These are phyloP conservation scores for Pseudogymnoascus sp. DNA, from an alignment of 2,329 filamentous ascomycete species.

Conservation along the genomic window DNA sequence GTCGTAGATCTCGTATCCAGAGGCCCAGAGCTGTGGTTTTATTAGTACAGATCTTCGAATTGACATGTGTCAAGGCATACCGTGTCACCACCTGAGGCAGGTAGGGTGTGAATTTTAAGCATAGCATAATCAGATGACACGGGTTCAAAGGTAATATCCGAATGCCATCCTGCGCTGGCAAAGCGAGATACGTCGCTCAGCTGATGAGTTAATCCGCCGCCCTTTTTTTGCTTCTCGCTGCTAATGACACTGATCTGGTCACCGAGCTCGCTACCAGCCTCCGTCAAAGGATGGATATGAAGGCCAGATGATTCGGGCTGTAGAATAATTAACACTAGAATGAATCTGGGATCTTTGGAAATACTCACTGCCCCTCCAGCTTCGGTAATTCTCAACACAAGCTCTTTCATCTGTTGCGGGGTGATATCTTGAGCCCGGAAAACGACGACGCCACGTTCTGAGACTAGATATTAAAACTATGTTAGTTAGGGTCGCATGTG, in stretches of 20 bases:
- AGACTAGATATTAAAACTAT: constrained; percentile 26
- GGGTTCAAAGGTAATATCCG: constrained; percentile 46
- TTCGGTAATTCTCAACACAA: constrained; percentile 36
- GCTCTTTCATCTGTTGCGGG: constrained; percentile 36
- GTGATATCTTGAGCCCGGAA: constrained; percentile 40
- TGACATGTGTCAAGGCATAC: constrained; percentile 9
- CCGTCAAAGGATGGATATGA: constrained; percentile 47
- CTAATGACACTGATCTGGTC: constrained; percentile 50
- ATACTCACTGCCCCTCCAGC: constrained; percentile 33
- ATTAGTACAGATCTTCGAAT: constrained; percentile 8
- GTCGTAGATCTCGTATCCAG: constrained; percentile 46
- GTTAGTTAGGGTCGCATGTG: neutral
- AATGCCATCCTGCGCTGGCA: constrained; percentile 42
- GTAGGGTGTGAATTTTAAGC: constrained; percentile 41
- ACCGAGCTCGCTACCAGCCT: constrained; percentile 43
- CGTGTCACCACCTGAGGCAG: constrained; percentile 38
- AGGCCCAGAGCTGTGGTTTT: constrained; percentile 35
- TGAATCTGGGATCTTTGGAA: neutral
- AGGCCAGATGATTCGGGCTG: constrained; percentile 34
- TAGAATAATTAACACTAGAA: constrained; percentile 17
- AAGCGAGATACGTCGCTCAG: constrained; percentile 42
- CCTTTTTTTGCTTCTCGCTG: constrained; percentile 47
- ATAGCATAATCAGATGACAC: constrained; percentile 46
- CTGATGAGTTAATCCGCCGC: constrained; percentile 42
- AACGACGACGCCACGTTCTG: constrained; percentile 42